Conservation (phyloP, 345 rosid species). For the Camelina sativa region DNA sequence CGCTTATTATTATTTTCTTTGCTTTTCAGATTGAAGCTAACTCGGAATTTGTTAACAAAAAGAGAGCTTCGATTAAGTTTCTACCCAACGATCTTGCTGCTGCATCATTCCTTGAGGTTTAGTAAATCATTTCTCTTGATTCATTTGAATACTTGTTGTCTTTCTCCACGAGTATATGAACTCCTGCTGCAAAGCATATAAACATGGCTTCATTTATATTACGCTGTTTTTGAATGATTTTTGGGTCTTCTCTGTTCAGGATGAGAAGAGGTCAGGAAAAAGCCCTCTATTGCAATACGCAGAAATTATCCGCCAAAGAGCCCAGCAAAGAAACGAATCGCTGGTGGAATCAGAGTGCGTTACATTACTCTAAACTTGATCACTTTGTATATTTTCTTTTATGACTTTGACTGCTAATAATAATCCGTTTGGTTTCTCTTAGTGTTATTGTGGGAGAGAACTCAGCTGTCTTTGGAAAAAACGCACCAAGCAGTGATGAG, state of each 20-base stretch:
- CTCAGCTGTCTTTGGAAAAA: conserved; percentile 61
- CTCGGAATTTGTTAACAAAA: conserved; percentile 62
- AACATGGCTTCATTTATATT: neutral
- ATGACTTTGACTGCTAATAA: conserved; percentile 13
- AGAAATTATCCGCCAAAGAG: conserved; percentile 57
- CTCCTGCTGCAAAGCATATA: neutral
- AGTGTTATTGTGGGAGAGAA: conserved; percentile 87
- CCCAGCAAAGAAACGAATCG: conserved; percentile 67
- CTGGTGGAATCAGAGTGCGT: conserved; percentile 84
- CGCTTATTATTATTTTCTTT: neutral
- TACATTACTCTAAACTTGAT: conserved; percentile 11
- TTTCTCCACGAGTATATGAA: neutral
- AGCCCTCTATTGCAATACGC: conserved; percentile 79
- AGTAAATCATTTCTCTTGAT: conserved; percentile 4
- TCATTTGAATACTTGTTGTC: neutral
- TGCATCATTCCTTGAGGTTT: conserved; percentile 68
- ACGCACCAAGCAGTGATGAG: conserved; percentile 54
- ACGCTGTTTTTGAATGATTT: conserved; percentile 2
- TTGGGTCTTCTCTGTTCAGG: conserved; percentile 48
- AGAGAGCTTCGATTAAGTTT: conserved; percentile 59
- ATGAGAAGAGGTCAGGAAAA: conserved; percentile 62
- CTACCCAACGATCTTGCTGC: conserved; percentile 79
- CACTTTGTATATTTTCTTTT: neutral
- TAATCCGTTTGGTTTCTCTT: conserved; percentile 34
- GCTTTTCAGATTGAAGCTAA: conserved; percentile 68